Percentiles rank a stretch among this genome's conserved stretches.
Conservation (phyloP, 1,284 basidiomycete genomes). For the Sporisorium exsertum region DNA sequence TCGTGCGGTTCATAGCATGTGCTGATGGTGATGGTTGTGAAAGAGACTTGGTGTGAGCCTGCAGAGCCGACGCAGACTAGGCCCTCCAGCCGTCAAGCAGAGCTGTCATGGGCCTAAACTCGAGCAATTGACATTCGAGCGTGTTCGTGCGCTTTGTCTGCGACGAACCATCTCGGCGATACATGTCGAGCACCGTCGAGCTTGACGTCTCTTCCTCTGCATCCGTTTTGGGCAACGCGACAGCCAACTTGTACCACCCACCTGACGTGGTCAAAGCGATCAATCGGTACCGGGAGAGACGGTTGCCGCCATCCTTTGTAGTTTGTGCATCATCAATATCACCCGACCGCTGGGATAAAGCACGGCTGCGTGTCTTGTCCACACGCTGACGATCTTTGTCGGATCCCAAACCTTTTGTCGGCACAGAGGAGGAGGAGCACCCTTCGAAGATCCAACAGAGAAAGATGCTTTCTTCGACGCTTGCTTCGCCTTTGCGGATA, state of each 20-base stretch:
- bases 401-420: background rate
- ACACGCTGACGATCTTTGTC: background rate
- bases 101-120: constrained; percentile 39
- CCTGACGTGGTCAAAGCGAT: constrained; percentile 62
- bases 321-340: background rate
- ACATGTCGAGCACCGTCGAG: constrained; percentile 58
- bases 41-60: too few relatives aligned
- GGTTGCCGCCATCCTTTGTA: background rate
- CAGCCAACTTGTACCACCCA: constrained; percentile 58
- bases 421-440: background rate
- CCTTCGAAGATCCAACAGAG: constrained; percentile 53
- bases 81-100: constrained; percentile 40
- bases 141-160: constrained; percentile 12
- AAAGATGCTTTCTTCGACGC: constrained; percentile 57
- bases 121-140: constrained; percentile 30
- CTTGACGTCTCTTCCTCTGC: constrained; percentile 1
- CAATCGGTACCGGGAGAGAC: constrained; percentile 24
- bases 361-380: constrained; percentile 8
- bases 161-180: constrained; percentile 29
- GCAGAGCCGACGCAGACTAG: background rate
- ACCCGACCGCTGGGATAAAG: background rate
- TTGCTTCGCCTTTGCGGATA: constrained; percentile 58
- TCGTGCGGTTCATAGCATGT: background rate
- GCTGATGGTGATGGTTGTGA: too few relatives aligned
- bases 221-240: constrained; percentile 14